These are phyloP conservation scores for Meyerozyma smithsonii DNA, from an alignment of 1,139 yeast species.

Conservation along the genomic window DNA sequence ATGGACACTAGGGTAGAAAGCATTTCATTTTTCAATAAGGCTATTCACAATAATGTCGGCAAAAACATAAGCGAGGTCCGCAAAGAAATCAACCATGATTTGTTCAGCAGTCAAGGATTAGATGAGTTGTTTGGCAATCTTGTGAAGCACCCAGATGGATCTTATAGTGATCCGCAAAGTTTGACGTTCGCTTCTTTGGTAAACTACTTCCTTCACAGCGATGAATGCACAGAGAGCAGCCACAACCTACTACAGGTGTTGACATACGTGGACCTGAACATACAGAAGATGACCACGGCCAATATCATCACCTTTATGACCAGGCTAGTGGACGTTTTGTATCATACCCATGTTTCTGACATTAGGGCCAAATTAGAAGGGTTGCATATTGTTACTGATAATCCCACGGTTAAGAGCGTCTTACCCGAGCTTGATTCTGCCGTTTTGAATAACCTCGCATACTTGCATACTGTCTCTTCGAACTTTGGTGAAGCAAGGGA, in stretches of 20 bases:
- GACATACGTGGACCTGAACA: background rate
- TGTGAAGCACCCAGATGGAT: background rate
- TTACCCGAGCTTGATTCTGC: conserved; percentile 17
- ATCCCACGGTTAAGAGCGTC: conserved; percentile 8
- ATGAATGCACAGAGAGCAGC: background rate
- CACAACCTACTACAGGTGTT: background rate
- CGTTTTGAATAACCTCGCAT: conserved; percentile 24
- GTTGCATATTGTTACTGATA: background rate
- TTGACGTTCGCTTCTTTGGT: background rate
- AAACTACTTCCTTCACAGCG: background rate
- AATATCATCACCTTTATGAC: background rate
- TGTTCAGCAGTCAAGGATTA: conserved; percentile 18
- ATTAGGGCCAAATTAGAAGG: conserved; percentile 7
- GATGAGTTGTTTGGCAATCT: conserved; percentile 11
- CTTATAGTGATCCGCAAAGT: background rate
- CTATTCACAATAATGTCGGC: background rate
- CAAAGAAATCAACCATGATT: conserved; percentile 8
- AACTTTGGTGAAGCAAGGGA: conserved; percentile 16
- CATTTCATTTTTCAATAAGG: background rate
- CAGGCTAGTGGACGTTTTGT: conserved; percentile 11
- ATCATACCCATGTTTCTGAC: conserved; percentile 10
- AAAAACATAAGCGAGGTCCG: background rate
- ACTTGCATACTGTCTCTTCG: conserved; percentile 17
- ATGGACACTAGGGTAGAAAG: background rate
- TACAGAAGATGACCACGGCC: background rate